These are phyloP conservation scores for Spinellus fusiger DNA, from an alignment of 192 early-diverging fungal genomes.

Conservation along the genomic window DNA sequence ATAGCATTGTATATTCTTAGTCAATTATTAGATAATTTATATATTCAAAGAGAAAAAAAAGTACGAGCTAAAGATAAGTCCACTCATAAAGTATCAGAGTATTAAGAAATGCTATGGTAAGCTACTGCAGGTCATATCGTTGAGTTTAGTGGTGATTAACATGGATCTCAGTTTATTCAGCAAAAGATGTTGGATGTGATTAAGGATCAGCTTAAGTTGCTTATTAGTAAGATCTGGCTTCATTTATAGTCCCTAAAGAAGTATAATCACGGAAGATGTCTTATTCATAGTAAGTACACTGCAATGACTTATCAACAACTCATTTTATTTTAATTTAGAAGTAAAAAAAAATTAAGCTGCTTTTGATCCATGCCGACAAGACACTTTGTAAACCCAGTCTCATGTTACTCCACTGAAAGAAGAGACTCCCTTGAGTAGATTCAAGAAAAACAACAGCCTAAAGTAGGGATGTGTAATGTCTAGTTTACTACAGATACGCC, in stretches of 20 bases:
- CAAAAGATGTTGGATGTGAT: constrained; percentile 96
- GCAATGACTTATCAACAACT: neutral
- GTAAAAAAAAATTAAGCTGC: constrained; percentile 27
- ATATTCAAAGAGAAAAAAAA: constrained; percentile 14
- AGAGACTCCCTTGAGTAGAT: too few relatives aligned
- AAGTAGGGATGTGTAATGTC: too few relatives aligned
- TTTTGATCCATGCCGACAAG: constrained; percentile 20
- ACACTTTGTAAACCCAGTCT: too few relatives aligned
- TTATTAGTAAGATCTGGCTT: constrained; percentile 91
- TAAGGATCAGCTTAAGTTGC: constrained; percentile 78
- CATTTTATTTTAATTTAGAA: constrained; percentile 8
- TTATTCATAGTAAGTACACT: constrained; percentile 62
- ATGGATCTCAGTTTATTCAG: constrained; percentile 98
- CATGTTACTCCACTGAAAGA: too few relatives aligned
- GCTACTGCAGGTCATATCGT: constrained; percentile 92
- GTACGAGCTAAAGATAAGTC: constrained; percentile 9
- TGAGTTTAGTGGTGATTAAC: constrained; percentile 98
- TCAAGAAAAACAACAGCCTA: too few relatives aligned
- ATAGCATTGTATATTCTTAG: neutral
- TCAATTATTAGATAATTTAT: constrained; percentile 9
- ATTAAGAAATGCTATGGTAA: constrained; percentile 20
- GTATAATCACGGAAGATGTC: constrained; percentile 97
- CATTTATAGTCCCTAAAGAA: constrained; percentile 89
- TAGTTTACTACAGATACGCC: too few relatives aligned
- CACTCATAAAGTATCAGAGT: neutral